Conservation (phyloP, 1,284 basidiomycete genomes). For the Heliocybe sulcata region DNA sequence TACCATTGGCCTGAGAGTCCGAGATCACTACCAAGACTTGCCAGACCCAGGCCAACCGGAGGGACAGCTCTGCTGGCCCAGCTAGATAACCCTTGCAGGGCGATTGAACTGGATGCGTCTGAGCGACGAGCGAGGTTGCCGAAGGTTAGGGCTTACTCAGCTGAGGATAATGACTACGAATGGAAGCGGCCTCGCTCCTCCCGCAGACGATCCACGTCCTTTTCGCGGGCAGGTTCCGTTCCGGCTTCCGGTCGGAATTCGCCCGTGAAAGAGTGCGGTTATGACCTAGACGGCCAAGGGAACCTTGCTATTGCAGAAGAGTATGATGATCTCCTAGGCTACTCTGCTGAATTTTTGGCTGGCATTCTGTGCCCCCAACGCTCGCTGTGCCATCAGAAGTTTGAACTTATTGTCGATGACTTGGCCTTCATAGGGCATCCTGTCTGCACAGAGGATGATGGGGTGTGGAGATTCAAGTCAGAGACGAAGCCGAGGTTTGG, state of each 20-base stretch:
- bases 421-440: slow-evolving; percentile 96
- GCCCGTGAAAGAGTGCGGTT: slow-evolving; percentile 30
- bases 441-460: slow-evolving; percentile 74
- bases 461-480: slow-evolving; percentile 63
- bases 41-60: slow-evolving; percentile 46
- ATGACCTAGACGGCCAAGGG: slow-evolving; percentile 11
- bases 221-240: slow-evolving; percentile 30
- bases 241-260: slow-evolving; percentile 35
- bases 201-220: slow-evolving; percentile 34
- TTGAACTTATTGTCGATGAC: slow-evolving; percentile 89
- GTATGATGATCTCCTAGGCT: slow-evolving; percentile 73
- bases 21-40: slow-evolving; percentile 45
- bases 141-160: slow-evolving; percentile 11
- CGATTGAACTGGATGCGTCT: slow-evolving; percentile 38
- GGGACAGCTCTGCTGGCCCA: slow-evolving; percentile 31
- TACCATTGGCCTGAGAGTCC: slow-evolving; percentile 72
- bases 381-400: slow-evolving; percentile 88
- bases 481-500: slow-evolving; percentile 38
- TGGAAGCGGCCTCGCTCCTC: slow-evolving; percentile 44
- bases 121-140: slow-evolving; percentile 19
- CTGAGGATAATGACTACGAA: slow-evolving; percentile 37
- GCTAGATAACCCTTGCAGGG: slow-evolving; percentile 65
- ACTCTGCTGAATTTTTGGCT: slow-evolving; percentile 77
- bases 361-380: slow-evolving; percentile 74
- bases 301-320: slow-evolving; percentile 26